phyloP scores from a whole-genome alignment of 495 filamentous ascomycete genomes.

The Niebla homalea region DNA sequence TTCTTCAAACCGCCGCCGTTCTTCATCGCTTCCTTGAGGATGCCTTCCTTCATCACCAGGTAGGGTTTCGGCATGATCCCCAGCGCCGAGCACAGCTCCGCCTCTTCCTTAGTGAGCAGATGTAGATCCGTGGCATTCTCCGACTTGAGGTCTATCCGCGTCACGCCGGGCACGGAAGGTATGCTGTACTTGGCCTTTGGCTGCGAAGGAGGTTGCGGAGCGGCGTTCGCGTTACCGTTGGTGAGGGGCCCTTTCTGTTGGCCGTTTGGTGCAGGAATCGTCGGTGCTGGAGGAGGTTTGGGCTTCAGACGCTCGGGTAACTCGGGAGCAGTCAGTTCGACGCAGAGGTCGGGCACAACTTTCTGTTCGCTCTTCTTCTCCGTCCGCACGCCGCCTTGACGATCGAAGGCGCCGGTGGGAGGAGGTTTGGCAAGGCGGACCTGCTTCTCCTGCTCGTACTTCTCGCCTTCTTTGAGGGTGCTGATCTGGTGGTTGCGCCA shows the following conservation, averaged over 20 bases:
- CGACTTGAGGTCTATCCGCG: constrained; percentile 41
- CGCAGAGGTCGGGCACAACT: constrained; percentile 40
- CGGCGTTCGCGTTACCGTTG: constrained; percentile 28
- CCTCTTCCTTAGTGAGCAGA: constrained; percentile 72
- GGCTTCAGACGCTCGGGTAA: constrained; percentile 46
- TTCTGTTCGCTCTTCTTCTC: constrained; percentile 38
- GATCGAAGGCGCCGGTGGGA: constrained; percentile 64
- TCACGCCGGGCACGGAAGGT: constrained; percentile 10
- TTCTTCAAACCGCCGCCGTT: constrained; percentile 78
- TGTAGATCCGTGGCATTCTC: constrained; percentile 74
- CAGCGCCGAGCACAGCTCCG: constrained; percentile 68
- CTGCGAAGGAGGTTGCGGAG: constrained; percentile 24
- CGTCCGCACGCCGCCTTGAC: constrained; percentile 48
- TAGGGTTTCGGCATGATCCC: constrained; percentile 87
- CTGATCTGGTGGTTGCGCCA: constrained; percentile 78
- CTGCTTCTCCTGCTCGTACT: constrained; percentile 87
- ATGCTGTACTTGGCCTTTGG: constrained; percentile 19
- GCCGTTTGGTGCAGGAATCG: constrained; percentile 8
- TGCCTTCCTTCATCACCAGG: constrained; percentile 77
- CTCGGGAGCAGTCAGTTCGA: constrained; percentile 69
- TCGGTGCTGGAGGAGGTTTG: constrained; percentile 5
- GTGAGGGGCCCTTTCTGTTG: constrained; percentile 20
- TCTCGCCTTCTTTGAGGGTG: constrained; percentile 75
- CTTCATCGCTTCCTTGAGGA: constrained; percentile 80
- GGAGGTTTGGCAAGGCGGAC: constrained; percentile 50